phyloP scores from a whole-genome alignment of 805 yeast species.

The Yamadazyma akitaensis region DNA sequence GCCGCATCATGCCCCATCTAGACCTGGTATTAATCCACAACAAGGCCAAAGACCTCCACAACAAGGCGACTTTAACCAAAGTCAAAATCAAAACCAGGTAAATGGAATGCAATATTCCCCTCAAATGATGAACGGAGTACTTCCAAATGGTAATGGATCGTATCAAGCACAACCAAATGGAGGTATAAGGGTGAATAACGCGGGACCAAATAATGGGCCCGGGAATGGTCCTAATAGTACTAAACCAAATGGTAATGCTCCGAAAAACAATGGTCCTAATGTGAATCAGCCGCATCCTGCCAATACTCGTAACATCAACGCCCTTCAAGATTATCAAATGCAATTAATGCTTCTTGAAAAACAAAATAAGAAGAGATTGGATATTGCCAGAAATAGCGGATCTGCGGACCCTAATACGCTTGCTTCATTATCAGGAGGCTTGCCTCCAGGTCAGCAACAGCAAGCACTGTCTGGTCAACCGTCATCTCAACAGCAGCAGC shows the following conservation, averaged over 20 bases:
- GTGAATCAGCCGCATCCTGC: conserved; percentile 4
- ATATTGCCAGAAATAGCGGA: conserved; percentile 44
- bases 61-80: background rate
- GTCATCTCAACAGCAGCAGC: conserved; percentile 6
- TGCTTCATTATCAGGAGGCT: conserved; percentile 15
- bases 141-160: conserved; percentile 2
- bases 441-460: conserved; percentile 26
- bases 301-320: conserved; percentile 41
- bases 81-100: background rate
- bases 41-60: conserved; percentile 3
- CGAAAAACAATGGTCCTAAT: conserved; percentile 2
- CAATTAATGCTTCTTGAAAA: conserved; percentile 72
- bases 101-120: conserved; percentile 13
- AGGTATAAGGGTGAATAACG: background rate
- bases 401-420: conserved; percentile 15
- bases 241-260: conserved; percentile 3
- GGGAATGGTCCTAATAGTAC: conserved; percentile 5
- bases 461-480: conserved; percentile 3
- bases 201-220: conserved; percentile 10
- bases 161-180: conserved; percentile 3
- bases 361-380: conserved; percentile 68
- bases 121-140: conserved; percentile 11
- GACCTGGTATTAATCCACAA: conserved; percentile 2
- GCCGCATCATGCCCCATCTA: conserved; percentile 8
- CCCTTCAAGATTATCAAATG: conserved; percentile 78